A percentile compares a stretch with the other conserved stretches of the same genome.
Conservation (phyloP, 441 rosid genomes). For the Syzygium syzygioides region DNA sequence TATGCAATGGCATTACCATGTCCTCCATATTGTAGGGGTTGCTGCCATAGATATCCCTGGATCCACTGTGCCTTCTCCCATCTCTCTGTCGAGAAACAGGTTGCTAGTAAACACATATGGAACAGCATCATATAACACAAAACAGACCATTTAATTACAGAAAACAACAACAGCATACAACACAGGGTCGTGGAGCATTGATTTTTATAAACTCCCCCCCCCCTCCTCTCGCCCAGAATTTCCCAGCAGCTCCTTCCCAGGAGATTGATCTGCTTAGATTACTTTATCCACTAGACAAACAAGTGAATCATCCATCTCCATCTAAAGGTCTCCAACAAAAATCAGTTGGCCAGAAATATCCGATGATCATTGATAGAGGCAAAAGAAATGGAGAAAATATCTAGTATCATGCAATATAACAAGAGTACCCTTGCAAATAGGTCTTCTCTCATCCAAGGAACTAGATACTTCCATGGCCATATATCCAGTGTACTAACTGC, state of each 20-base stretch:
- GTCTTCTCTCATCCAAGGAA: constrained; percentile 99
- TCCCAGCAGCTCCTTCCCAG: background rate
- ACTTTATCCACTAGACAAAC: background rate
- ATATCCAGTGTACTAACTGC: constrained; percentile 79
- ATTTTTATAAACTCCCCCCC: background rate
- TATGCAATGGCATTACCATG: constrained; percentile 74
- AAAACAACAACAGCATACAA: background rate
- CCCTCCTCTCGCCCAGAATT: background rate
- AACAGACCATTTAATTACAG: background rate
- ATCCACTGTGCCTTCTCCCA: constrained; percentile 46
- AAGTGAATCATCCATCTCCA: background rate
- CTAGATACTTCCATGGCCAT: constrained; percentile 99
- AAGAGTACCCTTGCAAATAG: constrained; percentile 76
- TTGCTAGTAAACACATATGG: background rate
- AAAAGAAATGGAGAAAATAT: background rate
- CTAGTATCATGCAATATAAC: background rate
- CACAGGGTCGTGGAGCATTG: background rate
- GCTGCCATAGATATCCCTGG: constrained; percentile 28
- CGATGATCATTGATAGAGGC: background rate
- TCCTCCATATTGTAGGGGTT: constrained; percentile 79
- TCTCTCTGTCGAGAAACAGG: constrained; percentile 53
- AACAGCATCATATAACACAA: background rate
- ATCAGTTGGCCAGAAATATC: background rate
- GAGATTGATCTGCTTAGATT: background rate
- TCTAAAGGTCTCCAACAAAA: background rate